Conservation (phyloP, 1,284 basidiomycete genomes). For the Termitomyces sp. region DNA sequence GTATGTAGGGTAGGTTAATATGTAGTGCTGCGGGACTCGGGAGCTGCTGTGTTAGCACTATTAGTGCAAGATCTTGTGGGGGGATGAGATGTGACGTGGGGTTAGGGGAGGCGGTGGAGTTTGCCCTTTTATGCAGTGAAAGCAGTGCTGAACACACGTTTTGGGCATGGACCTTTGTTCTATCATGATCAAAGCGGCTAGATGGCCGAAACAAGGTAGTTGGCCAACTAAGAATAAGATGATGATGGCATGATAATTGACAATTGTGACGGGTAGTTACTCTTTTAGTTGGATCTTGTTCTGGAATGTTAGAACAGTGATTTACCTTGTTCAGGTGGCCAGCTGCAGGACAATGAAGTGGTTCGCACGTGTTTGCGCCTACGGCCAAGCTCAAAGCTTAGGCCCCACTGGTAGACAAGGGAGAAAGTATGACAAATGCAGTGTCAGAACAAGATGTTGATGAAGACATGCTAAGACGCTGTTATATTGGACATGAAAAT, state of each 20-base stretch:
- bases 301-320: not conserved
- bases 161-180: conserved; percentile 22
- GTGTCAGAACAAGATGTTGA: too few species aligned
- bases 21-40: conserved; percentile 7
- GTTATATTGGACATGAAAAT: too few species aligned
- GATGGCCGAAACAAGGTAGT: conserved; percentile 14
- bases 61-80: conserved; percentile 2
- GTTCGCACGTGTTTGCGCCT: not conserved
- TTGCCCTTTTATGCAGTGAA: conserved; percentile 18
- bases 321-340: not conserved
- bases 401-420: too few species aligned
- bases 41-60: conserved; percentile 1
- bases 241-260: not conserved
- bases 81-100: conserved; percentile 3
- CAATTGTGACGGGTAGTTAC: not conserved
- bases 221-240: conserved; percentile 3
- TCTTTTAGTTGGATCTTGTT: not conserved
- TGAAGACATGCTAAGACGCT: not conserved
- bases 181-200: conserved; percentile 13
- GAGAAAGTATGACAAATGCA: too few species aligned
- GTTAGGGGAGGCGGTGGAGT: conserved; percentile 1
- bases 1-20: conserved; percentile 8
- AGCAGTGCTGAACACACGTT: conserved; percentile 20
- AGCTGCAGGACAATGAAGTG: not conserved
- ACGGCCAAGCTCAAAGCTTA: not conserved